Base-by-base conservation (phyloP, 2,329 filamentous ascomycete species). In the Corynespora cassiicola region DNA sequence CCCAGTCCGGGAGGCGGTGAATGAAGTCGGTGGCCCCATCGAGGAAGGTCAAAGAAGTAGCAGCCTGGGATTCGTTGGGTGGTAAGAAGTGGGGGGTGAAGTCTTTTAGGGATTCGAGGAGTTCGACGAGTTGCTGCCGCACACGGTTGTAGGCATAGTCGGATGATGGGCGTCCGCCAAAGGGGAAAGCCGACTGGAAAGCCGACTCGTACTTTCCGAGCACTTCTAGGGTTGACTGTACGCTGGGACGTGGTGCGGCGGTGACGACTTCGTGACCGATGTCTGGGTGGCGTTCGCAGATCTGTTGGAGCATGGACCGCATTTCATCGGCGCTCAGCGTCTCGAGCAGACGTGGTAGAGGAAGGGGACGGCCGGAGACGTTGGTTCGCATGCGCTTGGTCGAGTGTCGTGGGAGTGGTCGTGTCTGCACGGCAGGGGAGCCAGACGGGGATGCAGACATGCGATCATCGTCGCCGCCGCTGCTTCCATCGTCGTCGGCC, bases 111-210 rank as follows among this genome's bases (percentile, higher is more conserved):
- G 94, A 90, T 42, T 96, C 90, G 43, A 96, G 82, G 16, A 99
- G 80, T 41, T 89, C 85, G 17, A 84, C 75, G 12, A 97, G 78
- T 23, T 87, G 82, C 50, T 91, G 87, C 55, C 87, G 89, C 37
- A 97, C 88, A 56, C 94, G 84, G 65, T 96, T 95, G 68, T 96
- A 99, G 33, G 90, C 86, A 71, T 97, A 97, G 67, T 97, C 92
- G 26, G 90, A 90, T 42, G 84, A 88, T 9, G 86, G 81, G 54
- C 90, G 86, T 61, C 90, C 89, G 56, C 95, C 86, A 46, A 86
- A 89, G 0, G 94, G 94, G 55, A 95, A 90, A 1, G 92, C 85
- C 15, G 82, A 81, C 61, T 85, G 86, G 44, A 99, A 78, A 39
- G 81, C 81, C 8, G 84, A 78, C 64, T 95, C 86, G 68, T 99